Evolutionary conservation across 2,329 filamentous ascomycete species (phyloP).

Genomic region (Dryadomyces quercus-mongolicae): DNA sequence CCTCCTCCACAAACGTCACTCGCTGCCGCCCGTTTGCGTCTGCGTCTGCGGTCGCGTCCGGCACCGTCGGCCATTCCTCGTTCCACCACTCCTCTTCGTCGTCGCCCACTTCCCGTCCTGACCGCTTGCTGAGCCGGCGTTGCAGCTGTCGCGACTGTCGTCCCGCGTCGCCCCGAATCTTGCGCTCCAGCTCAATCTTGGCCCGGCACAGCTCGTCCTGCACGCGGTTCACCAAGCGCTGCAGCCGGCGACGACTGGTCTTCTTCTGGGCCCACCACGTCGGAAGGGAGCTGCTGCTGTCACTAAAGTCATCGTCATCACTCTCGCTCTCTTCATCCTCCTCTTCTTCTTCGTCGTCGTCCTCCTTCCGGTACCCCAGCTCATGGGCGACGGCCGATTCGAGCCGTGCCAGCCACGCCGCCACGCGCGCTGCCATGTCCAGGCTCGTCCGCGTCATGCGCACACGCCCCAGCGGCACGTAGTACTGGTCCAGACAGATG

Average conservation of each 20-base stretch:
- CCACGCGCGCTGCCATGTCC: neutral
- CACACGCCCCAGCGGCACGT: slow-evolving; percentile 2
- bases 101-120: neutral
- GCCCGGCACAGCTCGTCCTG: slow-evolving; percentile 7
- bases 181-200: slow-evolving; percentile 1
- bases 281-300: neutral
- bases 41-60: no score
- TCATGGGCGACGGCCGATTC: slow-evolving; percentile 8
- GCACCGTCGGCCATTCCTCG: no score
- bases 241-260: slow-evolving; percentile 3
- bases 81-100: neutral
- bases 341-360: neutral
- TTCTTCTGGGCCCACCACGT: neutral
- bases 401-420: slow-evolving; percentile 6
- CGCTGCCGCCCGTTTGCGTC: neutral
- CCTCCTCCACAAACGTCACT: no score
- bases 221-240: slow-evolving; percentile 4
- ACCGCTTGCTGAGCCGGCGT: neutral
- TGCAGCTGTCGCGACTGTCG: no score
- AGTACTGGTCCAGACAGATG: neutral
- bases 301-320: neutral
- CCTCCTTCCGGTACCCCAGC: slow-evolving; percentile 9
- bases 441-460: neutral
- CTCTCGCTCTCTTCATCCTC: neutral
- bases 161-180: neutral